These are phyloP conservation scores for Paramecium primaurelia DNA, from an alignment of 73 alveolate species.

Conservation along the genomic window DNA sequence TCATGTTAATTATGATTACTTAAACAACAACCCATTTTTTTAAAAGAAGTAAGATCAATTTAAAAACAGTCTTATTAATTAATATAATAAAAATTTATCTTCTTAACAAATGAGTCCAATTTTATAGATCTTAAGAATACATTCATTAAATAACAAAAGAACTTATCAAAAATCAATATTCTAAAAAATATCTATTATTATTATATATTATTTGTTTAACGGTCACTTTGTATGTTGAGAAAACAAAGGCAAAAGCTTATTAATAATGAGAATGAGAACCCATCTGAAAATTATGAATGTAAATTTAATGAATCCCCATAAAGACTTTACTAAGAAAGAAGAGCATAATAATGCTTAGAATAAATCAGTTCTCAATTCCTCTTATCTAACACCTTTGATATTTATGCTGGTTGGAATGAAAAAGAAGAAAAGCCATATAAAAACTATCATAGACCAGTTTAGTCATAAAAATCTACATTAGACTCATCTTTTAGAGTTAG, in stretches of 20 bases:
- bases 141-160: not conserved
- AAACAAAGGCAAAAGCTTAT: not conserved
- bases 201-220: constrained; percentile 10
- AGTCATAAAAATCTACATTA: not conserved
- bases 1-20: constrained; percentile 13
- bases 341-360: constrained; percentile 19
- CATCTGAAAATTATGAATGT: not conserved
- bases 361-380: not conserved
- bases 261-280: not conserved
- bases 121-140: not conserved
- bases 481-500: constrained; percentile 6
- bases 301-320: constrained; percentile 29
- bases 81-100: not conserved
- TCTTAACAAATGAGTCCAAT: not conserved
- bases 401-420: constrained; percentile 34
- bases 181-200: not conserved
- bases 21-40: constrained; percentile 7
- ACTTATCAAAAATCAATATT: not conserved
- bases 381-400: not conserved
- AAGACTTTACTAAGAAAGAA: not conserved
- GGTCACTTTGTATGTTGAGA: constrained; percentile 11
- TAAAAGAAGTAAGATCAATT: not conserved
- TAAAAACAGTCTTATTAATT: not conserved
- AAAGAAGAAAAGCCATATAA: not conserved
- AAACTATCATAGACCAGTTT: not conserved